A percentile compares a stretch with the other conserved stretches of the same genome.
Evolutionary conservation across 2,329 filamentous ascomycete species (phyloP).

Genomic region (Trichoderma sp.): DNA sequence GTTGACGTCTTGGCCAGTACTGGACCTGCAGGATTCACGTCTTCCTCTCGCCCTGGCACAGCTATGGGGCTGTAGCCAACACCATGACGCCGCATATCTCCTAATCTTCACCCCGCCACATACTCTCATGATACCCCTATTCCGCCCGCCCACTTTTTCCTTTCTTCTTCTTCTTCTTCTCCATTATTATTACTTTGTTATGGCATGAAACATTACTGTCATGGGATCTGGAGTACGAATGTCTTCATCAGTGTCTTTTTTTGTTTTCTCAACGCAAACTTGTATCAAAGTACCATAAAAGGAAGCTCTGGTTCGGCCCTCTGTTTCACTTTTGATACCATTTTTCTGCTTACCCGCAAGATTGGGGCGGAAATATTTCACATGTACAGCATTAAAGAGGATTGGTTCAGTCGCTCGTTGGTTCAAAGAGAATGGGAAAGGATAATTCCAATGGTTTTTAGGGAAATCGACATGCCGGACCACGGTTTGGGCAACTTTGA

Average conservation of each 20-base stretch:
- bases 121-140: conserved; percentile 14
- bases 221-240: conserved; percentile 18
- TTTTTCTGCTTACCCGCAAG: neutral
- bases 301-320: neutral
- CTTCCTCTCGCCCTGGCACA: conserved; percentile 27
- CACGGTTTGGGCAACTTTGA: conserved; percentile 7
- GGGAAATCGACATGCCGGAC: neutral
- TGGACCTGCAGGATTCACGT: conserved; percentile 26
- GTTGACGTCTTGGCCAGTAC: conserved; percentile 33
- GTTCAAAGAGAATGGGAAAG: conserved; percentile 19
- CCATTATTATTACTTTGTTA: neutral
- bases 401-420: conserved; percentile 19
- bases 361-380: neutral
- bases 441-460: conserved; percentile 18
- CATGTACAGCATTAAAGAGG: conserved; percentile 14
- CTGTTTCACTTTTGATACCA: conserved; percentile 10
- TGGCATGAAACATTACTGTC: neutral
- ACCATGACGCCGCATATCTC: neutral
- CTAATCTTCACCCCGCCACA: conserved; percentile 1
- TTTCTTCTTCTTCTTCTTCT: conserved; percentile 11
- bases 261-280: neutral
- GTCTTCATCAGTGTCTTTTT: conserved; percentile 5
- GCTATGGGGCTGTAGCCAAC: conserved; percentile 25
- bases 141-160: neutral
- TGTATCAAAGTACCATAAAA: neutral